phyloP scores from a whole-genome alignment of 1,284 basidiomycete genomes.

The Irpex sp. region DNA sequence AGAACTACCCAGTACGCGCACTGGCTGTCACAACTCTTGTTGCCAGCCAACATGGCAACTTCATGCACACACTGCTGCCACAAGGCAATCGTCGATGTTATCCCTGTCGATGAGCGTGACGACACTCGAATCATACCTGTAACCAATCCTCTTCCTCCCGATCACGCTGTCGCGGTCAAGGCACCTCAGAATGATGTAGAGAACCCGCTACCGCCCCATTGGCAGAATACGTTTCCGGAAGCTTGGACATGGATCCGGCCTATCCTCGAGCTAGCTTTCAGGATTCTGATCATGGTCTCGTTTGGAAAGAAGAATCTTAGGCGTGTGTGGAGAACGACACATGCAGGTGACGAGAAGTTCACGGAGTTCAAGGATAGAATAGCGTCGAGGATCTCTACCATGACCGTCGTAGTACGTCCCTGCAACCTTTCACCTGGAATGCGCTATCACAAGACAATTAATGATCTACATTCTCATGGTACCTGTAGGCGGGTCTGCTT shows the following conservation, averaged over 20 bases:
- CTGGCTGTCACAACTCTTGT: too few relatives aligned
- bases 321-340: background rate
- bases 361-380: background rate
- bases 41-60: too few relatives aligned
- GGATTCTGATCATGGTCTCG: background rate
- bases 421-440: background rate
- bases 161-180: too few relatives aligned
- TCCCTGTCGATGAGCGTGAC: too few relatives aligned
- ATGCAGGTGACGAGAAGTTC: background rate
- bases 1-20: too few relatives aligned
- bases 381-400: background rate
- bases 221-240: background rate
- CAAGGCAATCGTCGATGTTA: too few relatives aligned
- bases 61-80: too few relatives aligned
- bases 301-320: background rate
- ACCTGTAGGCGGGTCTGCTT: background rate
- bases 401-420: background rate
- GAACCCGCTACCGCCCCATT: background rate
- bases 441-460: background rate
- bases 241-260: background rate
- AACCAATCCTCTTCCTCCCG: too few relatives aligned
- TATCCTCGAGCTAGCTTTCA: background rate
- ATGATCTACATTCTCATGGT: background rate
- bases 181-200: too few relatives aligned
- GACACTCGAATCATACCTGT: too few relatives aligned